A percentile compares a stretch with the other conserved stretches of the same genome.
Conservation (phyloP, 305 asterid genomes). For the Fraxinus floribunda region DNA sequence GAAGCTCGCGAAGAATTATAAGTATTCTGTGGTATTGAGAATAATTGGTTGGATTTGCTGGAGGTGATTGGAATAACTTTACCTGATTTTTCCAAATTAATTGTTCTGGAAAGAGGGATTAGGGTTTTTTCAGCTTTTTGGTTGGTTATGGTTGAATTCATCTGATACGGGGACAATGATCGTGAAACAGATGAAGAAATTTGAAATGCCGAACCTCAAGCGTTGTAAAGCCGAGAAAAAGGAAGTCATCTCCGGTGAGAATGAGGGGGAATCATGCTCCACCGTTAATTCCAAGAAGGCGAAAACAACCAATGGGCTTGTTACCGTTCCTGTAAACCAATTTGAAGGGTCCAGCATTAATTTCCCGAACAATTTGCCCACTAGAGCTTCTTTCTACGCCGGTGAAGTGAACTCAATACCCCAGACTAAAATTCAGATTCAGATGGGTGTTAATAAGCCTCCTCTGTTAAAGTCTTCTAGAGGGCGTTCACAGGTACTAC, state of each 20-base stretch:
- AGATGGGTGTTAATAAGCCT: conserved; percentile 41
- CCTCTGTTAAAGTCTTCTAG: conserved; percentile 74
- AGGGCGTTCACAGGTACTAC: conserved; percentile 67
- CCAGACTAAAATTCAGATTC: background rate
- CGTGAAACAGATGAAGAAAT: conserved; percentile 30
- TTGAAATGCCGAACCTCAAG: conserved; percentile 57
- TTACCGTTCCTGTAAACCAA: conserved; percentile 48
- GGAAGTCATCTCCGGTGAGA: conserved; percentile 25
- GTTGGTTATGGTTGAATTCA: conserved; percentile 21
- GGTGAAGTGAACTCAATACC: conserved; percentile 30
- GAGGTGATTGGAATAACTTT: conserved; percentile 22
- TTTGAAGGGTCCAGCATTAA: conserved; percentile 40
- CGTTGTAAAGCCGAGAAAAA: conserved; percentile 49
- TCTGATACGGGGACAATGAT: conserved; percentile 43
- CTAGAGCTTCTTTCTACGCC: conserved; percentile 26
- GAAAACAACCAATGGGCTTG: conserved; percentile 27
- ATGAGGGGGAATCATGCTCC: conserved; percentile 36
- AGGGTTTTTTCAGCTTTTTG: conserved; percentile 34
- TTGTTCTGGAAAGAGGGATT: conserved; percentile 22
- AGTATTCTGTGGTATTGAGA: background rate
- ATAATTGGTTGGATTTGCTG: conserved; percentile 15
- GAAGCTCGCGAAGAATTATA: conserved; percentile 4
- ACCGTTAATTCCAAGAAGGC: conserved; percentile 26
- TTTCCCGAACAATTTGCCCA: conserved; percentile 31
- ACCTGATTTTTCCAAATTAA: background rate